These are phyloP conservation scores for Zoysia matrella DNA, from an alignment of 202 grass and related monocot species.

Conservation along the genomic window DNA sequence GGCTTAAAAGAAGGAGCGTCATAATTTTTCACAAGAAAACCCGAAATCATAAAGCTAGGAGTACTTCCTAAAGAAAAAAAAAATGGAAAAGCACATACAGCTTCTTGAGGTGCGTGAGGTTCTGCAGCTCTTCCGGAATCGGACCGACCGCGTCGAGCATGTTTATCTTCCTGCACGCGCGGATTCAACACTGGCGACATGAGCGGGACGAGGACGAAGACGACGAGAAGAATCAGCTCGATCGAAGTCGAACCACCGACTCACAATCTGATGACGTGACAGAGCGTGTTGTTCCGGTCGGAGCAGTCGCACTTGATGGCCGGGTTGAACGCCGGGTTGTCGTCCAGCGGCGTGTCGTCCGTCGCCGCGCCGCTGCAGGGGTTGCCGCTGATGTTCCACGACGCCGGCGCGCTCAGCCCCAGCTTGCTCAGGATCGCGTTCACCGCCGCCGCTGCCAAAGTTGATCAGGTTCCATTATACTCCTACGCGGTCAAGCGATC, in stretches of 20 bases:
- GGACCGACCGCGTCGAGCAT: constrained; percentile 58
- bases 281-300: constrained; percentile 51
- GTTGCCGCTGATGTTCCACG: constrained; percentile 78
- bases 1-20: too few species aligned
- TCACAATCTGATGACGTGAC: constrained; percentile 71
- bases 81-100: constrained; percentile 51
- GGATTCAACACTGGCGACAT: neutral
- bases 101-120: constrained; percentile 65
- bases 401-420: constrained; percentile 44
- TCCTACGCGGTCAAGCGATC: too few species aligned
- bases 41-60: neutral
- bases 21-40: neutral
- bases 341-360: constrained; percentile 48
- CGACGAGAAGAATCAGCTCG: neutral
- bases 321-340: constrained; percentile 59
- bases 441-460: constrained; percentile 58
- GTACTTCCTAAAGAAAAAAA: neutral
- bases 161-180: constrained; percentile 63
- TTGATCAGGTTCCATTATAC: neutral
- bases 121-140: constrained; percentile 72
- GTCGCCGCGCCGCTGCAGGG: constrained; percentile 74
- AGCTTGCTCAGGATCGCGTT: constrained; percentile 66
- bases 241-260: neutral
- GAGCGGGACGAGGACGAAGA: neutral
- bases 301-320: constrained; percentile 75